A percentile compares a stretch with the other conserved stretches of the same genome.
Evolutionary conservation across 1,284 basidiomycete species (phyloP).

Genomic region (Meira miltonrushii): DNA sequence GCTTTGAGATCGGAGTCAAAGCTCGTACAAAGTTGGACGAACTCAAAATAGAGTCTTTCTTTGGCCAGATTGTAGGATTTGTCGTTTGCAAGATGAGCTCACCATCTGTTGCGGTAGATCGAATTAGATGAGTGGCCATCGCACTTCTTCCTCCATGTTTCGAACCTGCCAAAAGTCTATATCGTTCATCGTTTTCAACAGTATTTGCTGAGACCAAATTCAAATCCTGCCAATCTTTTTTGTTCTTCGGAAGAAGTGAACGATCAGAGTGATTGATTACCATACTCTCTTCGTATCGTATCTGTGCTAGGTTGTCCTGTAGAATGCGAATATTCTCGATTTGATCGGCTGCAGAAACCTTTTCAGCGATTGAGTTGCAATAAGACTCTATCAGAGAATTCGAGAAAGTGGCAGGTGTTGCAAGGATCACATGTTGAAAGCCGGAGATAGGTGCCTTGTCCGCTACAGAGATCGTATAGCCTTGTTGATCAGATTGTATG

Average conservation of each 20-base stretch:
- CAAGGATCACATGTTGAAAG: slow-evolving; percentile 45
- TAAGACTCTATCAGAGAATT: slow-evolving; percentile 25
- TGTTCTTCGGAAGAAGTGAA: slow-evolving; percentile 18
- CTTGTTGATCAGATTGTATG: too few species aligned
- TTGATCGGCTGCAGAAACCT: background rate
- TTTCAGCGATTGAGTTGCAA: background rate
- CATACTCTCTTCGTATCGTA: slow-evolving; percentile 25
- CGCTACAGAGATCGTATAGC: too few species aligned
- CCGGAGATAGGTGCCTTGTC: background rate
- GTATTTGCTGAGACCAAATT: slow-evolving; percentile 22
- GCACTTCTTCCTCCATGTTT: slow-evolving; percentile 16
- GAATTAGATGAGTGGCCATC: slow-evolving; percentile 43
- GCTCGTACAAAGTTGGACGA: slow-evolving; percentile 33
- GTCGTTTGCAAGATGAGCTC: slow-evolving; percentile 41
- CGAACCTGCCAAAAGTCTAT: background rate
- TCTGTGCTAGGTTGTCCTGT: slow-evolving; percentile 12
- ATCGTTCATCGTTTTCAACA: background rate
- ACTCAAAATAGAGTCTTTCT: slow-evolving; percentile 17
- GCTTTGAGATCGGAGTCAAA: slow-evolving; percentile 14
- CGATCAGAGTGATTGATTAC: slow-evolving; percentile 39
- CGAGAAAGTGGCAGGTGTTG: slow-evolving; percentile 46
- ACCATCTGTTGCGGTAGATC: background rate
- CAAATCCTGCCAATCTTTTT: slow-evolving; percentile 32
- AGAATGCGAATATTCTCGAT: slow-evolving; percentile 9
- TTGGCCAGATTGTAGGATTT: slow-evolving; percentile 32